Conservation (phyloP, 495 filamentous ascomycete species). For the Penicillium herquei region DNA sequence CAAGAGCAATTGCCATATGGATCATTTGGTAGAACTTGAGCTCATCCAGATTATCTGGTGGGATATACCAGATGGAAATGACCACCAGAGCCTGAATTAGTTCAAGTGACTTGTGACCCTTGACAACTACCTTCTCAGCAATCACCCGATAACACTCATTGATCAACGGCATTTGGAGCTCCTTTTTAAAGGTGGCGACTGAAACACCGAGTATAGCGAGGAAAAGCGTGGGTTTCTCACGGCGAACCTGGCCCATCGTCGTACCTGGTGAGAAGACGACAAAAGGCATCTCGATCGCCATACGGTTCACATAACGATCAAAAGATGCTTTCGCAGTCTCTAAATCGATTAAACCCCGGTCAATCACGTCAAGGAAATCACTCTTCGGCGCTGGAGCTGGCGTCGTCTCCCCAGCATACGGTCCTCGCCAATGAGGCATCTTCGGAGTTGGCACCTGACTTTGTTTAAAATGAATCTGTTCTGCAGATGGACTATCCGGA, state of each 20-base stretch:
- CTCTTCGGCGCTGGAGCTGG: slow-evolving; percentile 19
- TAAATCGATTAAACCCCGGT: slow-evolving; percentile 64
- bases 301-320: slow-evolving; percentile 62
- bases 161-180: slow-evolving; percentile 58
- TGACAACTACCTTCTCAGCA: slow-evolving; percentile 70
- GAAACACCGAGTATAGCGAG: slow-evolving; percentile 72
- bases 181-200: slow-evolving; percentile 59
- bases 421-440: slow-evolving; percentile 13
- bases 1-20: slow-evolving; percentile 80
- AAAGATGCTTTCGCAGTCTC: slow-evolving; percentile 65
- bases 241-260: slow-evolving; percentile 65
- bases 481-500: slow-evolving; percentile 24
- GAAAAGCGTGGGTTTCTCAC: slow-evolving; percentile 74
- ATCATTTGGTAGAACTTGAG: slow-evolving; percentile 89
- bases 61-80: slow-evolving; percentile 74
- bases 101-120: slow-evolving; percentile 81
- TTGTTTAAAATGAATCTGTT: slow-evolving; percentile 13
- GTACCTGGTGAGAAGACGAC: slow-evolving; percentile 71
- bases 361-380: slow-evolving; percentile 63
- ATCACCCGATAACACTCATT: slow-evolving; percentile 71
- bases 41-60: slow-evolving; percentile 80
- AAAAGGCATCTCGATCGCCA: slow-evolving; percentile 71
- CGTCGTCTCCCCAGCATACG: slow-evolving; percentile 6
- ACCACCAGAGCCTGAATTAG: slow-evolving; percentile 79
- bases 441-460: background rate